These are phyloP conservation scores for Voacanga thouarsii DNA, from an alignment of 257 asterid genomes.

Conservation along the genomic window DNA sequence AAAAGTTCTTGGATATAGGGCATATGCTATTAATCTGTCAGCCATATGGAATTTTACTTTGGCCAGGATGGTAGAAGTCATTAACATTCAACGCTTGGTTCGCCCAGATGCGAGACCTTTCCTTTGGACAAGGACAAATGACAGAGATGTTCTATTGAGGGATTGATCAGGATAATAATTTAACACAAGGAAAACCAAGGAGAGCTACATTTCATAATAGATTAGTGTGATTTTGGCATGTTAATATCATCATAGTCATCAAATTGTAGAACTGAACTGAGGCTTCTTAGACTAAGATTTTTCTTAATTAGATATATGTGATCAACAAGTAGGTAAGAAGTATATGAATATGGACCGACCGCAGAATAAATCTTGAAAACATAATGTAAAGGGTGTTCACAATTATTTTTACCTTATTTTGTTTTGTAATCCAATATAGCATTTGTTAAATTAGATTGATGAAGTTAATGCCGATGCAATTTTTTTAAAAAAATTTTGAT, in stretches of 20 bases:
- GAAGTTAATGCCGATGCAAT: too few species aligned
- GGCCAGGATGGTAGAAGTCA: not conserved
- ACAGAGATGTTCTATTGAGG: too few species aligned
- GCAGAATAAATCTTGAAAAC: not conserved
- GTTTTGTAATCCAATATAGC: too few species aligned
- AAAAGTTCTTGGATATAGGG: too few species aligned
- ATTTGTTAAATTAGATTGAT: too few species aligned
- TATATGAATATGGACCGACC: constrained; percentile 9
- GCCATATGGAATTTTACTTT: not conserved
- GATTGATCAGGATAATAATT: not conserved
- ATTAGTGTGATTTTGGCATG: not conserved
- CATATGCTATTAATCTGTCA: not conserved
- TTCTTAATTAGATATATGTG: not conserved
- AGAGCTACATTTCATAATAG: not conserved
- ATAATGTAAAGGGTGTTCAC: not conserved
- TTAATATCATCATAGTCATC: not conserved
- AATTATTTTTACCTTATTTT: too few species aligned
- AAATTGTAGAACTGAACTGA: not conserved
- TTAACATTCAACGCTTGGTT: not conserved
- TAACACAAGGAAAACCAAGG: not conserved
- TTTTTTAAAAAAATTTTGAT: too few species aligned
- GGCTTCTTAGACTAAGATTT: not conserved
- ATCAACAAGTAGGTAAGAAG: not conserved
- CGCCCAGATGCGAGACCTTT: not conserved
- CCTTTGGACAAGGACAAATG: not conserved